Base-by-base conservation (phyloP, 2,329 filamentous ascomycete species). In the Aureobasidium sp. region DNA sequence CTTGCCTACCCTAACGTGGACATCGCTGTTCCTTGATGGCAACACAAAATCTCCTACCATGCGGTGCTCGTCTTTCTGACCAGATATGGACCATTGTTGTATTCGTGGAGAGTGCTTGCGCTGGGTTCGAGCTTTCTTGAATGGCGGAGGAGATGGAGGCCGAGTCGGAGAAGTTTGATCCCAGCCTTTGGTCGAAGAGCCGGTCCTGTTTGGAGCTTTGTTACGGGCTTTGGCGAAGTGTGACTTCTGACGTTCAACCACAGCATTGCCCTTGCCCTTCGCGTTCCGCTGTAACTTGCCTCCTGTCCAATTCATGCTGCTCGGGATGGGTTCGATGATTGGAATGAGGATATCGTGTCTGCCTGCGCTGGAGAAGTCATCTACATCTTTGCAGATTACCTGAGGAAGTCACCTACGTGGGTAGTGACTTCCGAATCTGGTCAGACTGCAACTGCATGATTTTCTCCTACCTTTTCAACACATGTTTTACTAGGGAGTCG, bases 281-380 rank as follows among this genome's bases (percentile, higher is more conserved):
- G 62, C 58, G 54, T 70, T 67, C 11, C 74, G 71, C 63, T 74
- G 74, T 34, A 76, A 65, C 34, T 72, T 73, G 5, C 78, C 78
- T 32, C 78, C 78, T 0, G 76, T 80, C 78, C 78, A 81, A 60
- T 80, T 79, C 78, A 81, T 80, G 1, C 30, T 54, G 50, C 15
- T 16, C 6, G 7, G 8, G 13, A 21, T 9, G 5, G 36, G 13
- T 1, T 10, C 30, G 34, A 16, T 21, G 4, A 4, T 8, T 15
- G 39, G 49, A 16, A 2, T 6, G 10, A 6, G 39, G 34, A 13
- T 8, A 21, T 7, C 15, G 9, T 52, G 3, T 13, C 4, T 15
- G 8, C 5, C 49, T 27, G 9, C 37, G 10, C 27, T 13, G 27
- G 32, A 27, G 11, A n/a, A 1, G 1, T 5, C 27, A 3, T 34